Base-by-base conservation (phyloP, 2,329 filamentous ascomycete species). In the Venturia carpophila region DNA sequence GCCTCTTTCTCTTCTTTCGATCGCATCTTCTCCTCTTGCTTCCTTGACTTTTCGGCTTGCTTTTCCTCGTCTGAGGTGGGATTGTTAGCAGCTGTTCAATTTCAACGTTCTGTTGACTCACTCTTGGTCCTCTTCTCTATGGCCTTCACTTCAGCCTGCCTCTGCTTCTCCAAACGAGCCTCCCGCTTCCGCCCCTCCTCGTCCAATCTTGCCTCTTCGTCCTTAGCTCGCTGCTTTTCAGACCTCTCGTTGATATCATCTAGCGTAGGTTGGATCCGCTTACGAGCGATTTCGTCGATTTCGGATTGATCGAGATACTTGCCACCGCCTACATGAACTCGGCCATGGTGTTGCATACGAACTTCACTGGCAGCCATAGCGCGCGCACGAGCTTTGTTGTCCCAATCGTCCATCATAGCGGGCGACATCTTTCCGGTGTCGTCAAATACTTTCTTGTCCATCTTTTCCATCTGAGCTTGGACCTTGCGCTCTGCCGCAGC, bases 401-500 rank as follows among this genome's bases (percentile, higher is more conserved):
- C 91, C 91, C 91, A 95, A 63, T 92, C 86, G 34, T 84, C 87
- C 69, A 88, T 79, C 71, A 88, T 84, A 1, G 85, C 82, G 15
- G 88, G 85, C 0, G 86, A 84, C 37, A 89, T 82, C 72, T 88
- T 87, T 65, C 91, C 91, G 1, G 89, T 93, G 64, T 93, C 84
- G 17, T 84, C 81, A 69, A 87, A 91, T 15, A 96, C 84, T 71
- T 86, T 87, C 73, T 92, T 86, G 67, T 97, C 93, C 80, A 97
- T 92, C 49, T 83, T 84, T 67, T 89, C 85, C 69, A 97, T 83
- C 52, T 84, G 85, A 24, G 87, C 86, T 69, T 87, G 86, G n/a
- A 97, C 93, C 69, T 96, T 96, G 56, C 89, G 86, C 72, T 92
- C 89, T 1, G 93, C 93, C 3, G 87, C 86, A 11, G 88, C 88